Evolutionary conservation across 2,329 filamentous ascomycete species (phyloP).

Genomic region (Aureobasidium zeae): DNA sequence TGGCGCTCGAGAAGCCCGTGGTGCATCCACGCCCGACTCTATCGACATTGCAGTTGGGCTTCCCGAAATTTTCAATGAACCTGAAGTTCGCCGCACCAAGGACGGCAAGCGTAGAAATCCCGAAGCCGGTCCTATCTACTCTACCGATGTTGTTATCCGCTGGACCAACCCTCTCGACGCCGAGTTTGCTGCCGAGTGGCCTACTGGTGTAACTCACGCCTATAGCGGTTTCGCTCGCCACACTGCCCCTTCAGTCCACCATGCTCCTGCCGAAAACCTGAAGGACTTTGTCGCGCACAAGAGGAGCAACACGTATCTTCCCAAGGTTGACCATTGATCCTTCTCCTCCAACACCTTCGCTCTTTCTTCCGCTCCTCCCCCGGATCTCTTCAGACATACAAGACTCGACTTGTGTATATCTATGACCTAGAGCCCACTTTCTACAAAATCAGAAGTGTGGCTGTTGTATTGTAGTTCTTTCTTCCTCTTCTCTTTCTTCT

Average conservation of each 20-base stretch:
- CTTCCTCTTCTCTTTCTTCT: no score
- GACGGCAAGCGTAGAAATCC: constrained; percentile 12
- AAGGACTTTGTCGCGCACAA: constrained; percentile 1
- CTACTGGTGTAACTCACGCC: constrained; percentile 25
- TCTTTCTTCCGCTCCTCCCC: no score
- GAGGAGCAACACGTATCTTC: constrained; percentile 7
- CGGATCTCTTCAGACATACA: no score
- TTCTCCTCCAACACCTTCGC: no score
- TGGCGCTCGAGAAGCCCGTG: not conserved
- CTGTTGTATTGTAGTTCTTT: no score
- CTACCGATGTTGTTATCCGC: constrained; percentile 24
- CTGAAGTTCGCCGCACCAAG: constrained; percentile 16
- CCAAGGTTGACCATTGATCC: no score
- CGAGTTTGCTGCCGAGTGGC: constrained; percentile 31
- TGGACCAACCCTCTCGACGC: constrained; percentile 32
- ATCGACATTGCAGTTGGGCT: constrained; percentile 1
- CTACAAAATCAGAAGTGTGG: no score
- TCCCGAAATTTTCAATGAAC: constrained; percentile 6
- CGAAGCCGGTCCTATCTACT: constrained; percentile 19
- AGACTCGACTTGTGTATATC: no score
- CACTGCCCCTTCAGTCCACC: constrained; percentile 16
- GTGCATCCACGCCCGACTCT: not conserved
- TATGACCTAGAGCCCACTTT: no score
- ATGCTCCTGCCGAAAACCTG: not conserved
- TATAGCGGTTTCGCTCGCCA: constrained; percentile 24